Evolutionary conservation across 1,284 basidiomycete genomes (phyloP).

Genomic region (Sporisorium graminicola): DNA sequence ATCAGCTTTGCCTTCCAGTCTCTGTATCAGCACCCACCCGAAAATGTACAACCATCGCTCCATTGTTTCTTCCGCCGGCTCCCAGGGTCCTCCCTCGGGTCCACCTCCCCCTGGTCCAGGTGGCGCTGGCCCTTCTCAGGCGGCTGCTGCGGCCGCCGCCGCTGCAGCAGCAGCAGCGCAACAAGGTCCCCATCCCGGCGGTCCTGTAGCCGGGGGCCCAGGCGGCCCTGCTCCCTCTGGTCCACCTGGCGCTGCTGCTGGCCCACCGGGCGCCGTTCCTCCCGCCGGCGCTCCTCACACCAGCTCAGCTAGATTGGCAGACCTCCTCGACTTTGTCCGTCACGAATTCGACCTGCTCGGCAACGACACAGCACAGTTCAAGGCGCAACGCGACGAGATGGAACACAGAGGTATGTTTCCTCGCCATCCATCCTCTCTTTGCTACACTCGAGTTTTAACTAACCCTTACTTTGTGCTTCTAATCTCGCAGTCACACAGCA

Average conservation of each 20-base stretch:
- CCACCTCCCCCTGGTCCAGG: constrained; percentile 45
- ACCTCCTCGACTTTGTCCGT: constrained; percentile 84
- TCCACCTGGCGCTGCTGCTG: constrained; percentile 39
- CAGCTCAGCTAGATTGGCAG: constrained; percentile 75
- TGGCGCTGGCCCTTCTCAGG: constrained; percentile 43
- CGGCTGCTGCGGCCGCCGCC: constrained; percentile 40
- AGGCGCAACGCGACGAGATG: constrained; percentile 87
- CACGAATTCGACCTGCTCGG: constrained; percentile 86
- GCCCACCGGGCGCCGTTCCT: constrained; percentile 43
- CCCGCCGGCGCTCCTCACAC: constrained; percentile 47
- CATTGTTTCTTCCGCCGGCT: constrained; percentile 46
- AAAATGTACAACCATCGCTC: constrained; percentile 55
- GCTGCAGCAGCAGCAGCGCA: constrained; percentile 43
- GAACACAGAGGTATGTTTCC: constrained; percentile 81
- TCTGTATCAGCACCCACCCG: background rate
- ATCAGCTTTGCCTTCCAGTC: background rate
- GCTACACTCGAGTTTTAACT: background rate
- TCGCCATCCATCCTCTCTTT: background rate
- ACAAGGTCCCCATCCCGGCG: constrained; percentile 43
- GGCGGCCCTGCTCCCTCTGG: constrained; percentile 35
- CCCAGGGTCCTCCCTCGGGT: constrained; percentile 40
- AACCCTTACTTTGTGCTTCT: background rate
- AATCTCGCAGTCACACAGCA: constrained; percentile 48
- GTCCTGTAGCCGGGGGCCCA: constrained; percentile 40
- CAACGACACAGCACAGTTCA: constrained; percentile 78